phyloP scores from a whole-genome alignment of 148 eudicot genomes.

The Dianthus caryophyllus region DNA sequence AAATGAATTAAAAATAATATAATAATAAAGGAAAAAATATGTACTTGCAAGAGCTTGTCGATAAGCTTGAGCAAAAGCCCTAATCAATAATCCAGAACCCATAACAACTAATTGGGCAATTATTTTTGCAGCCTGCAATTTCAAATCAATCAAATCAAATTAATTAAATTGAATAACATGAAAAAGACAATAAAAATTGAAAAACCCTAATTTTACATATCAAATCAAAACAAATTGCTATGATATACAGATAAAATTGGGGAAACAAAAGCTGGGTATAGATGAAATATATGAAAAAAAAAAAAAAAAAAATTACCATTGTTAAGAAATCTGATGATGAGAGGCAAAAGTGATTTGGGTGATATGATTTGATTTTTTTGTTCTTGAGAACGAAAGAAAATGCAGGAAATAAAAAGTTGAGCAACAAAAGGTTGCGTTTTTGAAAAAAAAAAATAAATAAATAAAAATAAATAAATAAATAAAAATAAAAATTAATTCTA shows the following conservation, averaged over 20 bases:
- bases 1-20: neutral
- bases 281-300: neutral
- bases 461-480: too few species aligned
- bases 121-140: constrained; percentile 55
- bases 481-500: too few species aligned
- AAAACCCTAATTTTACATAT: neutral
- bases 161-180: neutral
- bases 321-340: neutral
- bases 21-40: constrained; percentile 15
- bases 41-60: constrained; percentile 72
- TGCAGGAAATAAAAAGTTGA: too few species aligned
- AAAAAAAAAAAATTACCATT: neutral
- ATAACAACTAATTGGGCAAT: constrained; percentile 50
- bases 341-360: neutral
- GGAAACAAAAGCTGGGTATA: neutral
- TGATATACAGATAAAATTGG: neutral
- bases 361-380: too few species aligned
- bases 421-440: too few species aligned
- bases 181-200: neutral
- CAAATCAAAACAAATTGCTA: neutral
- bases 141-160: neutral
- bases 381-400: too few species aligned
- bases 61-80: constrained; percentile 72
- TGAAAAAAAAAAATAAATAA: too few species aligned
- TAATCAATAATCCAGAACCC: constrained; percentile 57